Percentiles rank a stretch among this genome's conserved stretches.
Conservation (phyloP, 306 rosid species). For the Boehmeria nivea region DNA sequence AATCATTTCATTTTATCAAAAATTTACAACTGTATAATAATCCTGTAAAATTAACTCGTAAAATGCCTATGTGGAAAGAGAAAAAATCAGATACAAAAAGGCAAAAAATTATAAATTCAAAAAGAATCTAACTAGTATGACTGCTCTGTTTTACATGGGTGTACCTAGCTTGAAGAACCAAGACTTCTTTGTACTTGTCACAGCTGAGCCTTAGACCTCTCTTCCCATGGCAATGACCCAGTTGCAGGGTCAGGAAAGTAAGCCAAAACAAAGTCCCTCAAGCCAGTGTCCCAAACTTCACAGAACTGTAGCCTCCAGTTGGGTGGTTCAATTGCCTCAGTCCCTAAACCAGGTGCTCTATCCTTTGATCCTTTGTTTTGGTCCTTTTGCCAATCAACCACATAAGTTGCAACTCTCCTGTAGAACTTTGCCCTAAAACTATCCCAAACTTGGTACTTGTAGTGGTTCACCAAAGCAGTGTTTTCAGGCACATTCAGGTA, state of each 20-base stretch:
- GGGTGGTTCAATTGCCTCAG: slow-evolving; percentile 76
- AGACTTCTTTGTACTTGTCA: too few species aligned
- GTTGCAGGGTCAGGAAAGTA: slow-evolving; percentile 59
- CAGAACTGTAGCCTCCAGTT: slow-evolving; percentile 81
- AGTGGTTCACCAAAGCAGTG: slow-evolving; percentile 65
- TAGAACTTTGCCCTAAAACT: slow-evolving; percentile 68
- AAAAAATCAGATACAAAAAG: slow-evolving; percentile 27
- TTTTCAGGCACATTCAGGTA: slow-evolving; percentile 44
- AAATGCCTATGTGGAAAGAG: slow-evolving; percentile 26
- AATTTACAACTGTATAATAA: slow-evolving; percentile 44
- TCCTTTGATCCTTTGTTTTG: slow-evolving; percentile 87
- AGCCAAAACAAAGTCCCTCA: slow-evolving; percentile 62
- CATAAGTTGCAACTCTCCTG: slow-evolving; percentile 96
- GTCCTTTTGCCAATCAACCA: slow-evolving; percentile 88
- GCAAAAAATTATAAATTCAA: slow-evolving; percentile 24
- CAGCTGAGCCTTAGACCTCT: slow-evolving; percentile 38
- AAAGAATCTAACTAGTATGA: slow-evolving; percentile 50
- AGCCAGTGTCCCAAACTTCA: slow-evolving; percentile 82
- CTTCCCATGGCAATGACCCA: slow-evolving; percentile 85
- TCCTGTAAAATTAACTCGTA: slow-evolving; percentile 30
- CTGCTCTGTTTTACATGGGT: slow-evolving; percentile 39
- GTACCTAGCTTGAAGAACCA: slow-evolving; percentile 38
- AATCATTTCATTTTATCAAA: slow-evolving; percentile 32
- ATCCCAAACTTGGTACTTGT: slow-evolving; percentile 96
- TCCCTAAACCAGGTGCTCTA: slow-evolving; percentile 94